phyloP scores from a whole-genome alignment of 306 rosid species.

The Canavalia gladiata region DNA sequence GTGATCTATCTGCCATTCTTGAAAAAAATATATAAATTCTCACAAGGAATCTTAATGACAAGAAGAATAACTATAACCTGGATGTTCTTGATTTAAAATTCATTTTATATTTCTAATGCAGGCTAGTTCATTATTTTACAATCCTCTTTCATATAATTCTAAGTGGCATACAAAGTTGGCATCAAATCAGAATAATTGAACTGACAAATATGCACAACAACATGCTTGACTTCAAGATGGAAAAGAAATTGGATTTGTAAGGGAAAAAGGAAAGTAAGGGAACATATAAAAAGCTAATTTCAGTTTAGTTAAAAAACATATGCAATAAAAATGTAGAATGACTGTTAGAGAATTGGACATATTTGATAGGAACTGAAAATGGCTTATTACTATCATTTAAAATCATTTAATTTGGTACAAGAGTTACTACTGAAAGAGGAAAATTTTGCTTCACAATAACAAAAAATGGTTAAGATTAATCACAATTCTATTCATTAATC shows the following conservation, averaged over 20 bases:
- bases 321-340: neutral
- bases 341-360: neutral
- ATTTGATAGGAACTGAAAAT: neutral
- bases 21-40: neutral
- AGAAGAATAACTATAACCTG: neutral
- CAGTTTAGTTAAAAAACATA: neutral
- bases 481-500: neutral
- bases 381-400: neutral
- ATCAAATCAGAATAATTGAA: neutral
- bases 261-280: neutral
- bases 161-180: neutral
- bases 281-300: neutral
- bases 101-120: neutral
- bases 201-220: neutral
- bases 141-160: slow-evolving; percentile 1
- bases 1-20: neutral
- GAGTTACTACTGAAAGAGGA: neutral
- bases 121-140: neutral
- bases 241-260: neutral
- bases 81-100: slow-evolving; percentile 9
- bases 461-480: neutral
- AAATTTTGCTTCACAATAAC: neutral
- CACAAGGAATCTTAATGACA: neutral
- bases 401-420: neutral
- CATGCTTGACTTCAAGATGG: slow-evolving; percentile 2